Evolutionary conservation across 805 yeast genomes (phyloP), one percentile per base, ranked within the genome.

Genomic region (Jamesozyma lodderae): DNA sequence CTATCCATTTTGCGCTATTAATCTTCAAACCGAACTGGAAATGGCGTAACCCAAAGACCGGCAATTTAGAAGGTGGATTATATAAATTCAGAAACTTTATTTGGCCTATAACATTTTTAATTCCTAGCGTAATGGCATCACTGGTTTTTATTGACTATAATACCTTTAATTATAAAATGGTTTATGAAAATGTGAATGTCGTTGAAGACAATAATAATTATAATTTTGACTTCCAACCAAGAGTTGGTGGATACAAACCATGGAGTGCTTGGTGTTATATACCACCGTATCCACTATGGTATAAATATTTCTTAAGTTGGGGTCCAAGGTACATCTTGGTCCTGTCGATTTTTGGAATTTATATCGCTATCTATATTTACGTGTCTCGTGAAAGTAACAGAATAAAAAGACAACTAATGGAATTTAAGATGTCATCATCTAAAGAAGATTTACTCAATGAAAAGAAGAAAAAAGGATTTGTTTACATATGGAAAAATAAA

Each of bases 191-290:
- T 16, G 50, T 55, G 6, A 44, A 53, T 3, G 45, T 57, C 3
- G 42, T 57, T 5, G 20, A 47, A 24, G 53, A 57, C 31, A 54
- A 55, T 33, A 48, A 55, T 35, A 41, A 46, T 23, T 47, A 36
- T 25, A 34, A 45, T n/a, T 52, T 51, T 29, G 27, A 33, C 1
- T 44, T 44, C 31, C 45, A 48, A 30, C 55, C 61, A 4, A 52
- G 53, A 38, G 51, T 58, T 6, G 64, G 66, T 4, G 80, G 83
- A 2, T 86, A 81, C 55, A 55, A 62, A 26, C 76, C 85, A 21
- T 68, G 73, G 42, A 74, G 79, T 30, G 73, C 79, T 44, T 82
- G 86, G 87, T 81, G 94, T 54, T 85, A 81, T 56, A 63, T 87
- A 40, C 87, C 95, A 0, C 73, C 75, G 31, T 44, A 62, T 2